Evolutionary conservation across 2,329 filamentous ascomycete species (phyloP), one percentile per base, ranked within the genome.

Genomic region (Clonostachys solani): DNA sequence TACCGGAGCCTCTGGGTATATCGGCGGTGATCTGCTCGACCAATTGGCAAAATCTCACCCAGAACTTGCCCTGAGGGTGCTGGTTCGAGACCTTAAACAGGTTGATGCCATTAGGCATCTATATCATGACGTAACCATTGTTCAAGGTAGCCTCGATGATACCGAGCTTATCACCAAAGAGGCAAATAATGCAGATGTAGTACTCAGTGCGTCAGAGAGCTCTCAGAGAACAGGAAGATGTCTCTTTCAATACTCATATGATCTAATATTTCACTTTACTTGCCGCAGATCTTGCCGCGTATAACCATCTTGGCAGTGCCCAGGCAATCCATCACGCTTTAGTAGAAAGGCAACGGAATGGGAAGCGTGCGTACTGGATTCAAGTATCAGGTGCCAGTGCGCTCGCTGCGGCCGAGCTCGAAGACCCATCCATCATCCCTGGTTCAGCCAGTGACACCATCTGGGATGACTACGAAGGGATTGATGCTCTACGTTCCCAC

Each of bases 11-110:
- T 63, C 73, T 42, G 77, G 77, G 49, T 80, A 75, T 53, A 68
- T 80, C 36, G 77, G 75, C 37, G 77, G 77, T 9, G 69, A 78
- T 44, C 63, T 71, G n/a, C 64, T 80, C 8, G 60, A 66, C 35
- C 61, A 61, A 34, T 59, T 80, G 6, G 52, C 61, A 40, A 48
- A 58, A 3, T 58, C 60, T 13, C 64, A 74, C 48, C 72, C 74
- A 2, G 67, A 74, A 12, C 71, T 70, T 51, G 58, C 65, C 12
- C 68, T 71, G 50, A 61, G 62, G 19, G 66, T 68, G n/a, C 60
- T 80, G 1, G 65, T 79, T 13, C 69, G 77, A n/a, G 63, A 69
- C 45, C 48, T 55, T 35, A 50, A 52, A 4, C 68, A 69, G 45
- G 69, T 62, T 0, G 53, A 53, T 5, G 48, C 47, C 5, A 57